Evolutionary conservation across 768 basidiomycete species (phyloP), one percentile per base, ranked within the genome.

Genomic region (Phaeotremella skinneri): DNA sequence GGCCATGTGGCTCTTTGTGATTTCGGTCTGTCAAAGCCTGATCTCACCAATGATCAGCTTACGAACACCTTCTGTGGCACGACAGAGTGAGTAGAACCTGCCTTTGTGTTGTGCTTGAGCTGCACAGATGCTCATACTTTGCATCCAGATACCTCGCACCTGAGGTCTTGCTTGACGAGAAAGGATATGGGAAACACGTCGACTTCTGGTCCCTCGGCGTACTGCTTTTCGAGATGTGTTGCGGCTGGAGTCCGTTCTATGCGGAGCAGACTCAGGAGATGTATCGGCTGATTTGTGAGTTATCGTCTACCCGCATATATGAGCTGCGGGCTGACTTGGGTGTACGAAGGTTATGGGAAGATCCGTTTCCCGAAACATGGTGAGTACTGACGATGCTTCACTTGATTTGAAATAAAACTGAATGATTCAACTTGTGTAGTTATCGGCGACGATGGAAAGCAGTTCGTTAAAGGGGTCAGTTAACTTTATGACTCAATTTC

Each of bases 61-160:
- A 98, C 96, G n/a, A 97, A 93, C 58, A 98, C 96, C 1, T 99
- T 99, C 76, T 98, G 96, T 74, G 96, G 96, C 34, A 99, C 96
- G 29, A 98, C 96, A 9, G 78, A 77, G 75, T 77, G 53, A 63
- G 76, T 61, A 7, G 21, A 7, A 17, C 17, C 25, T 37, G 42
- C 2, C 14, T 26, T 62, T 21, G 13, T 13, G 9, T 37, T 34
- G 20, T 20, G 25, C 9, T 11, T 23, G 20, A 7, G 6, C 11
- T 20, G 20, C 23, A 6, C 21, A 9, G 43, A 13, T 45, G 23
- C 6, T 20, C 43, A 4, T n/a, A 21, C 34, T 17, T 49, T n/a
- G 43, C 37, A 23, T 20, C 21, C 42, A 75, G 94, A 91, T 98
- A 99, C 76, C 89, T 99, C 51, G 96, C 96, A 0, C 96, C 96